Evolutionary conservation across 495 filamentous ascomycete species (phyloP).

Genomic region (Xylaria castorea): DNA sequence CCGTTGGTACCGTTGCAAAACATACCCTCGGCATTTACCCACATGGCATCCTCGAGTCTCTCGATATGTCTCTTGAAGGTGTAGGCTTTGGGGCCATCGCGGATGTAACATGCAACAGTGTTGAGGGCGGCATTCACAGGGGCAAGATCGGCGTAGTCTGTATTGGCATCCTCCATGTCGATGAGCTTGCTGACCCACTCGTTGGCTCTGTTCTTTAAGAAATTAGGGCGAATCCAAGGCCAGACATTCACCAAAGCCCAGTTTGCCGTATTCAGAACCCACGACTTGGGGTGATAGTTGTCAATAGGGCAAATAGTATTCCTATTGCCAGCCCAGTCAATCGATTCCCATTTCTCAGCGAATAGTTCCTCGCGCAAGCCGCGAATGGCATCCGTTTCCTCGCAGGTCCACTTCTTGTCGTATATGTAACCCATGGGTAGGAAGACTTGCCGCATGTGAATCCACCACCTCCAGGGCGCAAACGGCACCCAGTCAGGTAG

Average conservation of each 20-base stretch:
- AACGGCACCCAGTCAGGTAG: constrained; percentile 95
- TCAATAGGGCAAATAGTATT: constrained; percentile 82
- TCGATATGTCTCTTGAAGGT: constrained; percentile 81
- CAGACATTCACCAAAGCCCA: constrained; percentile 77
- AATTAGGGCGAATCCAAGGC: constrained; percentile 70
- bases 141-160: constrained; percentile 82
- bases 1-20: constrained; percentile 95
- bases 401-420: constrained; percentile 76
- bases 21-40: constrained; percentile 93
- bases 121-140: constrained; percentile 93
- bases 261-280: constrained; percentile 77
- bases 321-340: constrained; percentile 77
- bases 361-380: constrained; percentile 85
- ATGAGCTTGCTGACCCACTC: constrained; percentile 75
- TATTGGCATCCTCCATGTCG: constrained; percentile 89
- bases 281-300: constrained; percentile 93
- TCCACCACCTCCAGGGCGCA: constrained; percentile 98
- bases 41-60: constrained; percentile 82
- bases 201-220: constrained; percentile 70
- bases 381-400: constrained; percentile 71
- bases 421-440: constrained; percentile 90
- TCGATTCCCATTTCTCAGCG: constrained; percentile 75
- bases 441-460: constrained; percentile 93
- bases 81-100: constrained; percentile 78
- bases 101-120: constrained; percentile 78